Base-by-base conservation (phyloP, 192 early-diverging fungal genomes). In the Podila horticola region DNA sequence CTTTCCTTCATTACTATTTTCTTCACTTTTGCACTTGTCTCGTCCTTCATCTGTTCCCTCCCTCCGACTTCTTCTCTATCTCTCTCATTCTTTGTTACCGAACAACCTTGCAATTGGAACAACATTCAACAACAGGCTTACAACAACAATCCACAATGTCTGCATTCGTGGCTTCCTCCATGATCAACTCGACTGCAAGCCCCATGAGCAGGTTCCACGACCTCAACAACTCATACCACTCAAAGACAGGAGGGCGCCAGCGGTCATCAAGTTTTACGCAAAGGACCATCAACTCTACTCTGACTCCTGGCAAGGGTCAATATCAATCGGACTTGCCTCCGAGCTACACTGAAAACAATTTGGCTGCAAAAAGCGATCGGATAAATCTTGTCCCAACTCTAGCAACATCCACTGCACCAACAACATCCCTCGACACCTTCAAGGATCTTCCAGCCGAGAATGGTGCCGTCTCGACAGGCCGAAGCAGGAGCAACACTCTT, bases 401-500 rank as follows among this genome's bases (percentile, higher is more conserved):
- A 50, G 20, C 57, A 60, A 24, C 59, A 67, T 31, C 66, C 52
- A 19, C 48, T 0, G n/a, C 45, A 62, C 10, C 38, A 62, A 38
- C 38, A 26, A 38, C 36, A 64, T 12, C 12, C 5, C 62, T 45
- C 5, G 38, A 41, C 38, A 45, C 22, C 19, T 15, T 19, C 20
- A 48, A 41, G n/a, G 58, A 12, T 31, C 58, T n/a, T 36, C 50
- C 22, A 48, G 52, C 10, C 20, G 24, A 55, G 52, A 20, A 55
- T 22, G 17, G 8, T 20, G 17, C 7, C 48, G 41, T 72, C 60
- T 72, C 69, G 26, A 72, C 70, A 8, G 75, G 75, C 17, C 75
- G 75, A 48, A 79, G 70, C 66, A 72, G 75, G 70, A 79, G 75
- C 26, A 79, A 64, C 61, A 79, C 75, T 8, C 58, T 79, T 9